Evolutionary conservation across 139 green algal species (phyloP).

Genomic region (Coelastrella sp.): DNA sequence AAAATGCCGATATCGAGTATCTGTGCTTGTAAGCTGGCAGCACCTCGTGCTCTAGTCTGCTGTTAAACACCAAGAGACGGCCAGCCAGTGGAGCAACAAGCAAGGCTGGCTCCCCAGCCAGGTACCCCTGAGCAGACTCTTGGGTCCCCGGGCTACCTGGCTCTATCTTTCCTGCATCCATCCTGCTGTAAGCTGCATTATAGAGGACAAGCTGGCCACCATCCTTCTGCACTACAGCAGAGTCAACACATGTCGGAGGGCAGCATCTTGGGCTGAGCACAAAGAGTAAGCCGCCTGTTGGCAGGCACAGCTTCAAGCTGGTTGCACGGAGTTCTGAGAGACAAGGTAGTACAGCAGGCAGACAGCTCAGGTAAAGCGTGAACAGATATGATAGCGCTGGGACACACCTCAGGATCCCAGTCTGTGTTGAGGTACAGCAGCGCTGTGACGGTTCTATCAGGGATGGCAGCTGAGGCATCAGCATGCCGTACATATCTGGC

Average conservation of each 20-base stretch:
- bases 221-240: neutral
- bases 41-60: slow-evolving; percentile 77
- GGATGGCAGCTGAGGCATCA: slow-evolving; percentile 65
- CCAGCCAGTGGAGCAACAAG: slow-evolving; percentile 70
- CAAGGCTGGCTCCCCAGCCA: slow-evolving; percentile 44
- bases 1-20: slow-evolving; percentile 78
- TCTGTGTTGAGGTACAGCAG: slow-evolving; percentile 80
- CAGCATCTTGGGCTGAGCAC: too few relatives aligned
- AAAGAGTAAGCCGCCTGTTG: too few relatives aligned
- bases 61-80: slow-evolving; percentile 80
- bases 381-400: too few relatives aligned
- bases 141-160: neutral
- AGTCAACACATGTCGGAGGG: too few relatives aligned
- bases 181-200: slow-evolving; percentile 21
- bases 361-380: too few relatives aligned
- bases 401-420: slow-evolving; percentile 58
- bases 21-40: slow-evolving; percentile 60
- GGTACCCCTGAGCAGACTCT: neutral
- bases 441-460: slow-evolving; percentile 66
- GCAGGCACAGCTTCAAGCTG: too few relatives aligned
- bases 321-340: too few relatives aligned
- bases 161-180: neutral
- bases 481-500: slow-evolving; percentile 79
- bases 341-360: too few relatives aligned
- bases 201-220: slow-evolving; percentile 71